Percentiles rank a stretch among this genome's conserved stretches.
Conservation (phyloP, 345 rosid genomes). For the Excoecaria cochinchinensis region DNA sequence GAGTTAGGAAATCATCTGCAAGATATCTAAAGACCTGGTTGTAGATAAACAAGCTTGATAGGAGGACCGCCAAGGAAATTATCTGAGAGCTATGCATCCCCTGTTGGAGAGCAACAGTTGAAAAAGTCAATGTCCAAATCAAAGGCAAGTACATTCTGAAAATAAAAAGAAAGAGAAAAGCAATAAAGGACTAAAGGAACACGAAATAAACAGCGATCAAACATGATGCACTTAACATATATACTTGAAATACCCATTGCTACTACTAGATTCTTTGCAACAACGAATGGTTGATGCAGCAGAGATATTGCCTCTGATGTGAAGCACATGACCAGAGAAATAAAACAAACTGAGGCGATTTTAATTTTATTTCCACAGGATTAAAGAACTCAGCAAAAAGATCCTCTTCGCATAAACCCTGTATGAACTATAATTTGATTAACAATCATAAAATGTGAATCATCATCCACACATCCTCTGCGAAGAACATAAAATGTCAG, state of each 20-base stretch:
- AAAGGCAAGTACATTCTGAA: background rate
- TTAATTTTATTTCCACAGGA: background rate
- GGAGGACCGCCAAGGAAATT: slow-evolving; percentile 87
- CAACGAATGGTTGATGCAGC: background rate
- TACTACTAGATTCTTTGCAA: background rate
- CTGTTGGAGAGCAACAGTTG: slow-evolving; percentile 36
- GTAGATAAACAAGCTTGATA: slow-evolving; percentile 96
- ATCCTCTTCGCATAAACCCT: background rate
- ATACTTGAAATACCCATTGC: background rate
- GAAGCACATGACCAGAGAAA: too few species aligned
- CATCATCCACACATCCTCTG: background rate
- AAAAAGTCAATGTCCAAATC: background rate
- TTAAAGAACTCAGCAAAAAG: background rate
- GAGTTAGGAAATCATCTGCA: background rate
- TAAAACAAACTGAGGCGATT: background rate
- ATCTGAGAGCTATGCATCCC: slow-evolving; percentile 95
- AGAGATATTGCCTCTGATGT: background rate
- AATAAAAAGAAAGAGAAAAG: too few species aligned
- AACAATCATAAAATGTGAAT: background rate
- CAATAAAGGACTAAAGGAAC: background rate
- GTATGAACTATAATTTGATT: background rate
- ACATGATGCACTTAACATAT: too few species aligned
- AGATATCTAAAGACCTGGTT: slow-evolving; percentile 62
- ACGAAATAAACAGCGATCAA: background rate
- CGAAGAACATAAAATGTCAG: background rate